These are phyloP conservation scores for Hypoxylon sp. DNA, from an alignment of 2,329 filamentous ascomycete species.

Conservation along the genomic window DNA sequence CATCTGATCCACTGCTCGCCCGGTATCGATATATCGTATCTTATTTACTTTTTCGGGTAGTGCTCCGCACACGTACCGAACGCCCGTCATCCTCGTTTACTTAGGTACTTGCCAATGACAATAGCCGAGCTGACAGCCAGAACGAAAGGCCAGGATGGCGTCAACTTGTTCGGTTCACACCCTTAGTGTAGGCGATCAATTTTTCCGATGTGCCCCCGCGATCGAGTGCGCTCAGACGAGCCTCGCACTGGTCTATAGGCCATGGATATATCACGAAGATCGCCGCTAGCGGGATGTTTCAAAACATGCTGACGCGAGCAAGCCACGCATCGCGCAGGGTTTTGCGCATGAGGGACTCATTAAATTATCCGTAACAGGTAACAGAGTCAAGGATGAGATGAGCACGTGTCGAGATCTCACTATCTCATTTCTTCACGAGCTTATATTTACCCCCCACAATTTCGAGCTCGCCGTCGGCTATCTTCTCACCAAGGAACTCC, in stretches of 20 bases:
- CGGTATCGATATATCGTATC: slow-evolving; percentile 25
- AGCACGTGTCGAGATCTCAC: slow-evolving; percentile 52
- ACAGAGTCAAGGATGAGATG: slow-evolving; percentile 20
- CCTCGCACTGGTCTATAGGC: slow-evolving; percentile 16
- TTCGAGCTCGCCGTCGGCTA: slow-evolving; percentile 78
- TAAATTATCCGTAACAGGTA: neutral
- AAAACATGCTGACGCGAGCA: slow-evolving; percentile 35
- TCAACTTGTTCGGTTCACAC: slow-evolving; percentile 25
- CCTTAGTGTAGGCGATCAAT: slow-evolving; percentile 15
- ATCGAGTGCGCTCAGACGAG: slow-evolving; percentile 24
- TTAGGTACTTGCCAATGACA: slow-evolving; percentile 10
- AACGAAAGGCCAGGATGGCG: slow-evolving; percentile 30
- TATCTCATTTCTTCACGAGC: slow-evolving; percentile 69
- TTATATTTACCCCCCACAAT: slow-evolving; percentile 78
- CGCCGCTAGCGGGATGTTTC: slow-evolving; percentile 33
- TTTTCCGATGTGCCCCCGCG: slow-evolving; percentile 28
- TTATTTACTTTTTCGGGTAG: slow-evolving; percentile 36
- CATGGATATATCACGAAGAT: slow-evolving; percentile 26
- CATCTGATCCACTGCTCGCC: slow-evolving; percentile 18
- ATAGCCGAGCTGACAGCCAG: slow-evolving; percentile 25
- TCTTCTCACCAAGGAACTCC: slow-evolving; percentile 83
- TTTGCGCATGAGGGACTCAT: slow-evolving; percentile 14
- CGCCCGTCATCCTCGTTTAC: neutral
- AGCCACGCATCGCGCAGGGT: slow-evolving; percentile 6
- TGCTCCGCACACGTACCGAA: slow-evolving; percentile 26